A percentile compares a stretch with the other conserved stretches of the same genome.
Evolutionary conservation across 306 rosid species (phyloP).

Genomic region (Glycine tomentella): DNA sequence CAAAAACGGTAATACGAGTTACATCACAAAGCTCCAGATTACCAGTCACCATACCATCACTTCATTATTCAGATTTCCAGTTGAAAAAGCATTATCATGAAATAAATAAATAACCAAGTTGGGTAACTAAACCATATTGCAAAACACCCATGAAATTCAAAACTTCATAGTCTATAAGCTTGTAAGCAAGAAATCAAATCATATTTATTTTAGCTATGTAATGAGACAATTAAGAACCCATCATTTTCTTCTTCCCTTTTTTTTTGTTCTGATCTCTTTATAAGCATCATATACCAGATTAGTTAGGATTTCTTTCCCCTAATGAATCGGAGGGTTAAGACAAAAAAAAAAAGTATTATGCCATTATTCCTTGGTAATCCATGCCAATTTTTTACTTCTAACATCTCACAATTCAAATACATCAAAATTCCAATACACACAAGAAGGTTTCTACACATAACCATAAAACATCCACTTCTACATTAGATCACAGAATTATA

Average conservation of each 20-base stretch:
- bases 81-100: background rate
- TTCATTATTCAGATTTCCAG: too few relatives aligned
- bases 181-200: conserved; percentile 20
- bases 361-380: background rate
- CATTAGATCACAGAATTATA: conserved; percentile 1
- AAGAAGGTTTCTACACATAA: conserved; percentile 4
- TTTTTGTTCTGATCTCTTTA: background rate
- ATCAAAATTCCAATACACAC: conserved; percentile 8
- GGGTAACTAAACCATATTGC: conserved; percentile 15
- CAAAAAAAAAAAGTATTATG: too few relatives aligned
- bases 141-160: background rate
- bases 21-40: too few relatives aligned
- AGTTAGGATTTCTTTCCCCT: too few relatives aligned
- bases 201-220: conserved; percentile 4
- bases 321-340: too few relatives aligned
- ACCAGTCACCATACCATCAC: too few relatives aligned
- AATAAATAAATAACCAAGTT: background rate
- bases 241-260: background rate
- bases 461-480: conserved; percentile 3
- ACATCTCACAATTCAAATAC: conserved; percentile 29
- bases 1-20: too few relatives aligned
- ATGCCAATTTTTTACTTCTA: conserved; percentile 8
- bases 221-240: conserved; percentile 14
- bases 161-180: background rate
- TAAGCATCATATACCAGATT: background rate